These are phyloP conservation scores for Penicillium sp. DNA, from an alignment of 2,329 filamentous ascomycete species.

Conservation along the genomic window DNA sequence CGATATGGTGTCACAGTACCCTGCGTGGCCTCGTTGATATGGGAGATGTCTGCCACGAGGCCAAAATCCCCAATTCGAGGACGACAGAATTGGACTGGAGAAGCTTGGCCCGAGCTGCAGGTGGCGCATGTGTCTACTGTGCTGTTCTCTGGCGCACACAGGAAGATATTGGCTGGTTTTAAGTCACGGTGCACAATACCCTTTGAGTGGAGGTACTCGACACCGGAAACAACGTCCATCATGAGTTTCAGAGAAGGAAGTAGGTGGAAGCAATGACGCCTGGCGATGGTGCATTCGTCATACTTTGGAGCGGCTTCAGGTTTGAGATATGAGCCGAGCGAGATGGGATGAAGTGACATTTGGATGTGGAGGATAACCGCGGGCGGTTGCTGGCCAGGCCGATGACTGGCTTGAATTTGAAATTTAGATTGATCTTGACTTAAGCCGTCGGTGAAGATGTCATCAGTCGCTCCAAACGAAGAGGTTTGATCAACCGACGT, in stretches of 20 bases:
- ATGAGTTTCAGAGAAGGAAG: slow-evolving; percentile 58
- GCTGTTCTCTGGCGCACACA: slow-evolving; percentile 53
- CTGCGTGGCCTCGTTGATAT: slow-evolving; percentile 32
- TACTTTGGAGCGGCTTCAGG: slow-evolving; percentile 29
- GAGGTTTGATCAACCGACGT: slow-evolving; percentile 34
- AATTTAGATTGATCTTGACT: slow-evolving; percentile 38
- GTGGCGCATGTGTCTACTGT: slow-evolving; percentile 47
- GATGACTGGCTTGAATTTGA: slow-evolving; percentile 28
- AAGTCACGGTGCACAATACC: slow-evolving; percentile 65
- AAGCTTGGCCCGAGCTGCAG: slow-evolving; percentile 40
- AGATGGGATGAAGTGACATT: slow-evolving; percentile 65
- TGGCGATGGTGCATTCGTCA: slow-evolving; percentile 19
- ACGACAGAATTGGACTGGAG: slow-evolving; percentile 46
- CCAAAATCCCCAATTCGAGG: slow-evolving; percentile 69
- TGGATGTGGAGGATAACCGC: slow-evolving; percentile 63
- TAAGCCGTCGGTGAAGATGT: slow-evolving; percentile 45
- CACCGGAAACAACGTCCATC: slow-evolving; percentile 60
- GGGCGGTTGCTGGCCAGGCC: slow-evolving; percentile 29
- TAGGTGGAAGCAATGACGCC: slow-evolving; percentile 63
- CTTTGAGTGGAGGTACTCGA: slow-evolving; percentile 63
- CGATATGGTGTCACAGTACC: slow-evolving; percentile 22
- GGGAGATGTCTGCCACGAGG: slow-evolving; percentile 57
- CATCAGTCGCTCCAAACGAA: slow-evolving; percentile 37
- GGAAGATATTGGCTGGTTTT: slow-evolving; percentile 68
- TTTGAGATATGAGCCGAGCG: slow-evolving; percentile 59